Conservation (phyloP, 768 basidiomycete genomes). For the Boletus sp. region DNA sequence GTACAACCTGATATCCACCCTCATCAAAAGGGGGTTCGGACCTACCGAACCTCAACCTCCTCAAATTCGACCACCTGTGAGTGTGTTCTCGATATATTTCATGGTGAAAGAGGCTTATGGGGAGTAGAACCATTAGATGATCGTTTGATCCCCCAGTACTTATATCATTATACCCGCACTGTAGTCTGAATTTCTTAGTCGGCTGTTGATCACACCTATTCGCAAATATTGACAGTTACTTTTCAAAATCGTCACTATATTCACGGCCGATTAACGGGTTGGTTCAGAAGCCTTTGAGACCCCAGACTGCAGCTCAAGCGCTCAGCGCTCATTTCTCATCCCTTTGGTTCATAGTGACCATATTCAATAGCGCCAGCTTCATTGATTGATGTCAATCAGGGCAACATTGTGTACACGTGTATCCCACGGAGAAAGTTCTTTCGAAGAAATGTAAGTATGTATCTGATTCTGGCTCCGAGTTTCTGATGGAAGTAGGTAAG, state of each 20-base stretch:
- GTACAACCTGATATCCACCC: not conserved
- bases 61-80: not conserved
- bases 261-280: not conserved
- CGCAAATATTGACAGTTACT: not conserved
- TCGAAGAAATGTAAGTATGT: slow-evolving; percentile 1
- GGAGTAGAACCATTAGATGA: not conserved
- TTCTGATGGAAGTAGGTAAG: slow-evolving; percentile 16
- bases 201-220: not conserved
- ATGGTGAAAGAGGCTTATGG: not conserved
- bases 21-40: not conserved
- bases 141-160: not conserved
- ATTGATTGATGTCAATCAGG: not conserved
- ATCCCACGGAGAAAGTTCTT: slow-evolving; percentile 15
- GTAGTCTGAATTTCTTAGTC: slow-evolving; percentile 1
- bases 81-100: not conserved
- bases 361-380: not conserved
- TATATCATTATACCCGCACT: not conserved
- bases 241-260: not conserved
- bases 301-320: not conserved
- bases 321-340: not conserved
- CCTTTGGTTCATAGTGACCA: not conserved
- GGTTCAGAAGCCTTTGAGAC: not conserved
- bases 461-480: not conserved
- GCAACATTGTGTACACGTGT: not conserved
- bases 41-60: not conserved